Base-by-base conservation (phyloP, 345 rosid species). In the Salix arbutifolia region DNA sequence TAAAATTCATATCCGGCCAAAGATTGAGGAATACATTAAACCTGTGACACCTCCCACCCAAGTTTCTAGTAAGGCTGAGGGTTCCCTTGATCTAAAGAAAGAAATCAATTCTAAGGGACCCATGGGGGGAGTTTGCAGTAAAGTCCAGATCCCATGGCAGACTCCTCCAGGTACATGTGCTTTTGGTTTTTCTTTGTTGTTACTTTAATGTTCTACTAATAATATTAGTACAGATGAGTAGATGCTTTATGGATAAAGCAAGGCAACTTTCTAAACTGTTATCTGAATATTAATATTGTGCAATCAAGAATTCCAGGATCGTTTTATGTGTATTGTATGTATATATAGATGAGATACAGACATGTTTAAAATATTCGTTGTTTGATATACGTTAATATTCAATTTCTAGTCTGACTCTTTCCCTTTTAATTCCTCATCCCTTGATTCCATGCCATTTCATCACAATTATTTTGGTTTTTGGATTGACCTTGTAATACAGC, bases 111-210 rank as follows among this genome's bases (percentile, higher is more conserved):
- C 84, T 71, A 85, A 84, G 83, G 88, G 86, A 77, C 78, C 84
- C 52, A 76, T 80, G 26, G 82, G 77, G 81, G 90, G 89, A 67
- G 78, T 83, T 76, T 83, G 87, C 81, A 83, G 75, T 81, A 87
- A 84, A 84, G 82, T 80, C 73, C 85, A 83, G 83, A 90, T 91
- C 76, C 85, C 80, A 28, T 94, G 99, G 99, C 81, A 77, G 77
- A 85, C 75, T 56, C 96, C 98, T 6, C 89, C 93, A 92, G 99
- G 99, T 96, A 92, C 70, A 81, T 65, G 70, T 77, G 79, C 76
- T 72, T 75, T 80, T 48, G 79, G 82, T 72, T n/a, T 72, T 74
- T 69, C 7, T 56, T 69, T 73, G 61, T 77, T 70, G 37, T 74
- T 76, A 33, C 42, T 78, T 28, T 30, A 35, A 53, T 77, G 13